Conservation (phyloP, 495 filamentous ascomycete genomes). For the Clavariopsis aquatica region DNA sequence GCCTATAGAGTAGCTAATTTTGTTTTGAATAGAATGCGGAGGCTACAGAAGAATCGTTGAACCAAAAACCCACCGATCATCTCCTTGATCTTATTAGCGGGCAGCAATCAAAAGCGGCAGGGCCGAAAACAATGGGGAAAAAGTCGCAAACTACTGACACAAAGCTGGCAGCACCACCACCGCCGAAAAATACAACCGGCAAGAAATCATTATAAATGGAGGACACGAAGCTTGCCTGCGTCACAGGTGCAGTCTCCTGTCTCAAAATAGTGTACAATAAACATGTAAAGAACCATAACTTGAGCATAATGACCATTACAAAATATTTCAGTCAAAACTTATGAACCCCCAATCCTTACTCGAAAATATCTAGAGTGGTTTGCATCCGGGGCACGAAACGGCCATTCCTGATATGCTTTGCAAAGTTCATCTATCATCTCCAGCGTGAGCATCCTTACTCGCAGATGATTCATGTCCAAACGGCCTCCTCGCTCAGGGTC, state of each 20-base stretch:
- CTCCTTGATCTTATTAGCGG: slow-evolving; percentile 38
- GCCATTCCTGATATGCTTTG: slow-evolving; percentile 59
- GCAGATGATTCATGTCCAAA: slow-evolving; percentile 42
- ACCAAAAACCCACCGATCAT: slow-evolving; percentile 23
- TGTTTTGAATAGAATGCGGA: not conserved
- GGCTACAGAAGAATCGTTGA: slow-evolving; percentile 1
- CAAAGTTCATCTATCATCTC: slow-evolving; percentile 54
- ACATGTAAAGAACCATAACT: not conserved
- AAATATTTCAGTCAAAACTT: not conserved
- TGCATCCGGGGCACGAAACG: slow-evolving; percentile 45
- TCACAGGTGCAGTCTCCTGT: too few relatives aligned
- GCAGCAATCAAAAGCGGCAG: not conserved
- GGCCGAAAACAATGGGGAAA: slow-evolving; percentile 9
- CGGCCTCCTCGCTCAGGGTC: slow-evolving; percentile 50
- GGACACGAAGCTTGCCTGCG: not conserved
- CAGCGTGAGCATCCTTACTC: slow-evolving; percentile 48
- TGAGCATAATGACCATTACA: not conserved
- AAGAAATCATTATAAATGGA: slow-evolving; percentile 20
- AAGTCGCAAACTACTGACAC: slow-evolving; percentile 6
- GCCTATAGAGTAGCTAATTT: not conserved
- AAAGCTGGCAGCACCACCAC: not conserved
- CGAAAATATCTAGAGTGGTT: slow-evolving; percentile 25
- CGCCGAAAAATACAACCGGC: slow-evolving; percentile 15
- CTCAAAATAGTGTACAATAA: slow-evolving; percentile 6
- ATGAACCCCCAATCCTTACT: not conserved